Percentiles rank a stretch among this genome's conserved stretches.
These are phyloP conservation scores for Coprinopsis strossmayeri DNA, from an alignment of 768 basidiomycete genomes.

Conservation along the genomic window DNA sequence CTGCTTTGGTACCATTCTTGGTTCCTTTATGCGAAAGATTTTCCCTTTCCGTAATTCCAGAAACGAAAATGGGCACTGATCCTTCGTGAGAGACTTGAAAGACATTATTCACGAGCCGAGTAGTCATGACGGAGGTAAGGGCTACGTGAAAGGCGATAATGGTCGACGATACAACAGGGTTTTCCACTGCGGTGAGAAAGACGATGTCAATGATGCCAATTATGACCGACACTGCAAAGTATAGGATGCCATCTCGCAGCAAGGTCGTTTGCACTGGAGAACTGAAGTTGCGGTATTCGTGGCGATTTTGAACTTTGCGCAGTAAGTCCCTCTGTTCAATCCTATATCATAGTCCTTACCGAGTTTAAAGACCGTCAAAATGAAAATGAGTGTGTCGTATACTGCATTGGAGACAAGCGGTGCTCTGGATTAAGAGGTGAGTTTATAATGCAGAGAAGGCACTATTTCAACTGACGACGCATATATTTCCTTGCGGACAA, in stretches of 20 bases:
- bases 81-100: background rate
- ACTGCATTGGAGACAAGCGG: background rate
- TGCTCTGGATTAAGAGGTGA: background rate
- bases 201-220: background rate
- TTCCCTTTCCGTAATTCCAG: too few species aligned
- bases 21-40: too few species aligned
- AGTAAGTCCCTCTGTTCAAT: background rate
- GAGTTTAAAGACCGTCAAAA: background rate
- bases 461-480: background rate
- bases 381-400: background rate
- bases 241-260: background rate
- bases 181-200: background rate
- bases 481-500: background rate
- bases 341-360: background rate
- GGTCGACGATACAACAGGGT: background rate
- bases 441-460: background rate
- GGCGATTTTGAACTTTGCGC: background rate
- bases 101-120: background rate
- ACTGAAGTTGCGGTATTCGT: background rate
- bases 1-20: too few species aligned
- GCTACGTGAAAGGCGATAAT: background rate
- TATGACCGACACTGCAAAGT: background rate
- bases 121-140: background rate
- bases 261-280: background rate
- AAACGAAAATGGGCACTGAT: background rate